Base-by-base conservation (phyloP, 805 yeast species). In the Candida corydali region DNA sequence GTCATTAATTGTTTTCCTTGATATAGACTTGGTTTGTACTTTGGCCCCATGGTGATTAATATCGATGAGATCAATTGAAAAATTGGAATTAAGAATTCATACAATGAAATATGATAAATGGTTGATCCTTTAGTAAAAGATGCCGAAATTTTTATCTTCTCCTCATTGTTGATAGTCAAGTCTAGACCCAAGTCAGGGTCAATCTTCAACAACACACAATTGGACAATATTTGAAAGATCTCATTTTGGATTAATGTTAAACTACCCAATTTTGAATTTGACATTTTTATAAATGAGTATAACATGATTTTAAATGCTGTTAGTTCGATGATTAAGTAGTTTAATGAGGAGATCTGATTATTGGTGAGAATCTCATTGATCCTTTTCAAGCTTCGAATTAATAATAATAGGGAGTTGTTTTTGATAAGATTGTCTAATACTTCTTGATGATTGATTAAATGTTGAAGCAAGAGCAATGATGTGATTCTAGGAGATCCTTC, bases 141-240 rank as follows among this genome's bases (percentile, higher is more conserved):
- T 34, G 79, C 51, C 30, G 67, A 73, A 16, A 77, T 62, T 19
- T 58, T 64, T 8, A 73, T 63, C 29, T 56, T 56, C 10, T 48
- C 44, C 17, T 27, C 32, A 19, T 7, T 28, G 17, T 17, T 6
- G 18, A 34, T 31, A 20, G 62, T 55, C 33, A 81, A 54, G 32
- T 71, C 77, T 32, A 84, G 59, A 0, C 94, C 95, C 24, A 87
- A 62, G 51, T 84, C 96, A 0, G 93, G 88, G 55, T 89, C 96
- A 26, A 80, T 69, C 24, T 65, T 55, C 29, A 86, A 61, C 43
- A 87, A 74, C 14, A 61, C 61, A 26, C 82, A 75, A 9, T 73
- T 65, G 38, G 69, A 73, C 36, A 89, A 65, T 1, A 76, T 65
- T 12, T 77, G 72, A 54, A 88, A 80, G 6, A 91, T 55, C 34